Percentiles rank a stretch among this genome's conserved stretches.
These are phyloP conservation scores for Axilococcus clingmanii DNA, from an alignment of 139 green algal species.

Conservation along the genomic window DNA sequence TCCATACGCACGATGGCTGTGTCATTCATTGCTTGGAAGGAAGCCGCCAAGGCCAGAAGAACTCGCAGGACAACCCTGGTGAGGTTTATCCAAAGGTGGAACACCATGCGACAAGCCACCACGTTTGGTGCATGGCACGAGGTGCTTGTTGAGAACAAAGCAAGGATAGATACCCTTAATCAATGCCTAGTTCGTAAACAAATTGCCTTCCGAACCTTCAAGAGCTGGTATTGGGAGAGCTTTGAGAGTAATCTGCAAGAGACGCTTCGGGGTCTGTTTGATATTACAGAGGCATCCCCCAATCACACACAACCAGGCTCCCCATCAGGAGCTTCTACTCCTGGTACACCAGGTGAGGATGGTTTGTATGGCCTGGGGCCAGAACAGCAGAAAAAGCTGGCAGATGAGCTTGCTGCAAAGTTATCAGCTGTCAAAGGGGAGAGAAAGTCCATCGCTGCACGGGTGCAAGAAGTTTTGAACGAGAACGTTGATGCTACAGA, in stretches of 20 bases:
- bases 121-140: constrained; percentile 25
- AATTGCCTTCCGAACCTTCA: constrained; percentile 52
- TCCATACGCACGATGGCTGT: constrained; percentile 1
- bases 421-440: too few relatives aligned
- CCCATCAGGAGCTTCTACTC: too few relatives aligned
- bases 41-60: constrained; percentile 7
- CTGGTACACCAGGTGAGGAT: too few relatives aligned
- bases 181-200: constrained; percentile 51
- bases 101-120: constrained; percentile 6
- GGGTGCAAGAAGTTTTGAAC: too few relatives aligned
- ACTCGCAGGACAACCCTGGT: constrained; percentile 15
- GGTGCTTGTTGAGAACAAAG: constrained; percentile 8
- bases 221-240: constrained; percentile 61
- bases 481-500: too few relatives aligned
- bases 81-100: constrained; percentile 17
- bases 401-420: too few relatives aligned
- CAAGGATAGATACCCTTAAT: constrained; percentile 13
- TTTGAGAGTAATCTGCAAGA: constrained; percentile 57
- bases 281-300: constrained; percentile 20
- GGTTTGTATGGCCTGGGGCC: too few relatives aligned
- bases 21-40: constrained; percentile 15
- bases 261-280: constrained; percentile 36
- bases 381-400: too few relatives aligned
- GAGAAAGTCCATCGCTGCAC: too few relatives aligned
- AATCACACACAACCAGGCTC: constrained; percentile 19